These are phyloP conservation scores for Salvia splendens DNA, from an alignment of 257 asterid genomes.

Conservation along the genomic window DNA sequence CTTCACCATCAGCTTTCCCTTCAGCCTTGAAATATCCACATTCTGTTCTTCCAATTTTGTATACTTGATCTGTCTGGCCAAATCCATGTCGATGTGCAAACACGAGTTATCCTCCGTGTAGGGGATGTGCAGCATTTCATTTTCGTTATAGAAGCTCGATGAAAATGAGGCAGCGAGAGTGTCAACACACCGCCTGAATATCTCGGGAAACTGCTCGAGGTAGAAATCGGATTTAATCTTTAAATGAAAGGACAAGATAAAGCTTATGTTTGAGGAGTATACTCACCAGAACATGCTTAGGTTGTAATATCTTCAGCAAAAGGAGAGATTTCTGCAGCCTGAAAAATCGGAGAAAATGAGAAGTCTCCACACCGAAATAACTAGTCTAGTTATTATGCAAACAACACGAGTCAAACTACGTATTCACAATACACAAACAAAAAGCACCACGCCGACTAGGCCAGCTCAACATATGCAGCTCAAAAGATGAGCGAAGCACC, in stretches of 20 bases:
- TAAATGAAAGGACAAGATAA: background rate
- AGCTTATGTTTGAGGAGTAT: background rate
- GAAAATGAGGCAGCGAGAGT: slow-evolving; percentile 41
- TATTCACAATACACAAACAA: background rate
- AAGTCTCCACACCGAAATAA: slow-evolving; percentile 1
- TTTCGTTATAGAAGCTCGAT: slow-evolving; percentile 48
- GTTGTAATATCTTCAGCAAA: slow-evolving; percentile 63
- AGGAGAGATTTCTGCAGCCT: slow-evolving; percentile 53
- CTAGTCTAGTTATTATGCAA: background rate
- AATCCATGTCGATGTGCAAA: slow-evolving; percentile 52
- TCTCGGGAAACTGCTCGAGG: slow-evolving; percentile 61
- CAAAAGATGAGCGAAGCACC: slow-evolving; percentile 11
- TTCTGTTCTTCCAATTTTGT: slow-evolving; percentile 45
- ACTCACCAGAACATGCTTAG: slow-evolving; percentile 70
- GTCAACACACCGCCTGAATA: slow-evolving; percentile 41
- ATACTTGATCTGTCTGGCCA: slow-evolving; percentile 47
- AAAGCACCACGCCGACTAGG: too few species aligned
- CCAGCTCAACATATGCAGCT: background rate
- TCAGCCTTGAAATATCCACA: slow-evolving; percentile 42
- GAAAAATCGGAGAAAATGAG: slow-evolving; percentile 27
- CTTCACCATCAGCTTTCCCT: slow-evolving; percentile 62
- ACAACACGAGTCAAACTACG: background rate
- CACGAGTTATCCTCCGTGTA: slow-evolving; percentile 40
- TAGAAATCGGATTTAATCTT: slow-evolving; percentile 18
- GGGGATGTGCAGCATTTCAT: slow-evolving; percentile 49